These are phyloP conservation scores for Zanthoxylum bungeanum DNA, from an alignment of 345 rosid genomes.

Conservation along the genomic window DNA sequence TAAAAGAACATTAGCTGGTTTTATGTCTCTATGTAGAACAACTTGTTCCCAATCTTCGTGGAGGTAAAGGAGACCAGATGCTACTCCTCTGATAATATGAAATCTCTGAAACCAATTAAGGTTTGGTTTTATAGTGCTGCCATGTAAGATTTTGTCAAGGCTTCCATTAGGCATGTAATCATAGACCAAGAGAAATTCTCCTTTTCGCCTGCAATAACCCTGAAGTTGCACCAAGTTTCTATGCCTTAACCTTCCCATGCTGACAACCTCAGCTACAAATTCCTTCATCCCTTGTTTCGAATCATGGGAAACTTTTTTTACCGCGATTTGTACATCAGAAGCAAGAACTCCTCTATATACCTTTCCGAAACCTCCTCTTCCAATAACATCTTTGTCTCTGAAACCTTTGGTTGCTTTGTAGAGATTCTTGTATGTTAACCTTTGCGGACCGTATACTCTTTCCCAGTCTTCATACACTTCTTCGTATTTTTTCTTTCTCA, in stretches of 20 bases:
- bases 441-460: constrained; percentile 50
- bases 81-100: constrained; percentile 36
- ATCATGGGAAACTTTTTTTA: constrained; percentile 51
- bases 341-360: constrained; percentile 52
- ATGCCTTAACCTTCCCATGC: constrained; percentile 34
- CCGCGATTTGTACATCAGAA: constrained; percentile 46
- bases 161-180: constrained; percentile 45
- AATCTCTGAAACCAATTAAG: constrained; percentile 41
- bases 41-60: constrained; percentile 54
- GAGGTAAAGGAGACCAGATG: constrained; percentile 30
- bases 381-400: constrained; percentile 44
- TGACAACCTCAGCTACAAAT: constrained; percentile 18
- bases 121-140: constrained; percentile 3
- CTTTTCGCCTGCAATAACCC: constrained; percentile 39
- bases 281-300: constrained; percentile 52
- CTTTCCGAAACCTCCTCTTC: constrained; percentile 53
- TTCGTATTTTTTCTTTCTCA: constrained; percentile 42
- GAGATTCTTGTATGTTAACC: constrained; percentile 55
- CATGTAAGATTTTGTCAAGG: constrained; percentile 37
- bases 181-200: constrained; percentile 43
- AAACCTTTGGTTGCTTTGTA: constrained; percentile 66
- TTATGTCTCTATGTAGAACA: constrained; percentile 44
- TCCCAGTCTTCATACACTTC: constrained; percentile 76
- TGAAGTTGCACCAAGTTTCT: constrained; percentile 39
- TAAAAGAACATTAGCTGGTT: constrained; percentile 44